phyloP scores from a whole-genome alignment of 2,329 filamentous ascomycete genomes.

The Metarhizium album region DNA sequence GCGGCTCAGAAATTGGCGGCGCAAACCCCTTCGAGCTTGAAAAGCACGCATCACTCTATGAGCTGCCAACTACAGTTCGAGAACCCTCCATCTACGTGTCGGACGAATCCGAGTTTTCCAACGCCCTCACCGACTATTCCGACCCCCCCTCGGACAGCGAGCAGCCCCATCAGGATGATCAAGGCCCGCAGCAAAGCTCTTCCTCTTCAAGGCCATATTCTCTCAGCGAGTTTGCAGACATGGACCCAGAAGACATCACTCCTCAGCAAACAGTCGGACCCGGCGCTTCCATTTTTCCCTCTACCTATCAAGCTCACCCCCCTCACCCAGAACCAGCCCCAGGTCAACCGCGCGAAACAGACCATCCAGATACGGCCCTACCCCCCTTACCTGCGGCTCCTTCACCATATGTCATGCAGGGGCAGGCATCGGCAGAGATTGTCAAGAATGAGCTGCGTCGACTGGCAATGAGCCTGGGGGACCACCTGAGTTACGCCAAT shows the following conservation, averaged over 20 bases:
- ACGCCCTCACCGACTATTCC: slow-evolving; percentile 21
- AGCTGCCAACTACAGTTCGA: slow-evolving; percentile 28
- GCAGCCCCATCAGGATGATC: slow-evolving; percentile 7
- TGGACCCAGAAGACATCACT: slow-evolving; percentile 26
- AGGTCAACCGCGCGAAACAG: slow-evolving; percentile 7
- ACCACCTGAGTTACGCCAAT: slow-evolving; percentile 37
- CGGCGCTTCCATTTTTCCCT: slow-evolving; percentile 3
- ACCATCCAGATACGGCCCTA: slow-evolving; percentile 14
- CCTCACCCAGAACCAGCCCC: slow-evolving; percentile 11
- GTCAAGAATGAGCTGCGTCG: slow-evolving; percentile 40
- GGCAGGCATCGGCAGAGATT: slow-evolving; percentile 38
- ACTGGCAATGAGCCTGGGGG: slow-evolving; percentile 37
- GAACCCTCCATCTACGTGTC: slow-evolving; percentile 52
- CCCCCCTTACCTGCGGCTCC: slow-evolving; percentile 35
- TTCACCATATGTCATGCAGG: slow-evolving; percentile 42
- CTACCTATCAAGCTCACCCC: slow-evolving; percentile 9
- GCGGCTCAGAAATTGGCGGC: slow-evolving; percentile 44
- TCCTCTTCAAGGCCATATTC: slow-evolving; percentile 23
- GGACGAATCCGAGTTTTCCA: slow-evolving; percentile 43
- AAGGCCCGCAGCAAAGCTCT: slow-evolving; percentile 6
- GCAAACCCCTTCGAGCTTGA: slow-evolving; percentile 53
- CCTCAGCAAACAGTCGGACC: slow-evolving; percentile 20
- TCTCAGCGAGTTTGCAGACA: slow-evolving; percentile 29
- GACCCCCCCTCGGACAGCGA: slow-evolving; percentile 8
- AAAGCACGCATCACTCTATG: slow-evolving; percentile 48